These are phyloP conservation scores for Platanthera guangdongensis DNA, from an alignment of 106 monocot genomes.

Conservation along the genomic window DNA sequence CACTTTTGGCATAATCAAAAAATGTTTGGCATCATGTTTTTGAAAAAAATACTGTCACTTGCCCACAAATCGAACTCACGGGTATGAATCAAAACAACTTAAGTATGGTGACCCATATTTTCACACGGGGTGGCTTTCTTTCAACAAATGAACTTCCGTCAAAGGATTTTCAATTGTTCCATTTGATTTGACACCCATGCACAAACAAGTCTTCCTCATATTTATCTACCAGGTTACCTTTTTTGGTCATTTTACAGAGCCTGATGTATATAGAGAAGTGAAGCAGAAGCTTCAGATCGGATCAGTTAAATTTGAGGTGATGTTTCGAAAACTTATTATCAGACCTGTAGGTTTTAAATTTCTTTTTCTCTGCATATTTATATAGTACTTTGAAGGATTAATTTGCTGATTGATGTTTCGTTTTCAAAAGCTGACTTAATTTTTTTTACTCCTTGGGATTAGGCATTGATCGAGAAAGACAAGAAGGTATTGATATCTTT, in stretches of 20 bases:
- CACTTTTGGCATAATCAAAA: no score
- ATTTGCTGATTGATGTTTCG: background rate
- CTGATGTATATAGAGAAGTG: conserved; percentile 88
- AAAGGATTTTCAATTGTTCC: no score
- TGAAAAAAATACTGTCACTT: no score
- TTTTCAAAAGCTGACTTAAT: background rate
- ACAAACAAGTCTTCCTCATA: background rate
- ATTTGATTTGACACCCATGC: no score
- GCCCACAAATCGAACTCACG: no score
- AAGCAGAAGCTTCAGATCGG: conserved; percentile 86
- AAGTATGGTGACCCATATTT: no score
- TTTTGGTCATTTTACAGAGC: conserved; percentile 52
- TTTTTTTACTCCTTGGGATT: conserved; percentile 14
- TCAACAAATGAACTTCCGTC: no score
- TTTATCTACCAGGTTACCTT: background rate
- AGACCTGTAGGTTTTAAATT: background rate
- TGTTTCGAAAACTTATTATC: conserved; percentile 7
- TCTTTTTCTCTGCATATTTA: background rate
- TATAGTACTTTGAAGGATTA: background rate
- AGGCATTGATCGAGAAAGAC: conserved; percentile 78
- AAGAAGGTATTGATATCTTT: conserved; percentile 48
- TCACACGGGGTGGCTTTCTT: no score
- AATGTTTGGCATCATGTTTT: no score
- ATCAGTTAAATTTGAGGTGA: conserved; percentile 93
- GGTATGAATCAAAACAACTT: no score